Conservation (phyloP, 2,329 filamentous ascomycete genomes). For the Onygenales sp. region DNA sequence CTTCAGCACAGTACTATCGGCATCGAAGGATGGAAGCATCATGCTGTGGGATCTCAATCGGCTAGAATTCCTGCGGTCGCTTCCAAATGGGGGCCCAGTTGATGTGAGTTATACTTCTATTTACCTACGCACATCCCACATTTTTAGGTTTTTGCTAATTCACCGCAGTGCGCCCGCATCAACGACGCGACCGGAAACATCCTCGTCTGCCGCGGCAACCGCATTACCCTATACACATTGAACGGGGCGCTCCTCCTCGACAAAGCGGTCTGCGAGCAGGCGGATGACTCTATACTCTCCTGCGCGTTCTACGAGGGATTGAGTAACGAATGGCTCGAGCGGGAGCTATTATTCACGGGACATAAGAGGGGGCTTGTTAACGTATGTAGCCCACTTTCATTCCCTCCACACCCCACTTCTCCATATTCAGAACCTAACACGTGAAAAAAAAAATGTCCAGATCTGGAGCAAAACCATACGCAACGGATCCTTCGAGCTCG, state of each 20-base stretch:
- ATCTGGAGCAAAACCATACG: slow-evolving; percentile 50
- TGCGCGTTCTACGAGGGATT: slow-evolving; percentile 90
- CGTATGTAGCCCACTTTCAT: slow-evolving; percentile 22
- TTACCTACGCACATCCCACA: not conserved
- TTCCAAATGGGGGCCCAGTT: slow-evolving; percentile 48
- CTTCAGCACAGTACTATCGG: slow-evolving; percentile 79
- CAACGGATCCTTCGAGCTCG: slow-evolving; percentile 62
- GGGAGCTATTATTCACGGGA: slow-evolving; percentile 78
- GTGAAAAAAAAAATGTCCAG: slow-evolving; percentile 17
- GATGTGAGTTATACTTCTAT: slow-evolving; percentile 26
- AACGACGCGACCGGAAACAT: slow-evolving; percentile 90
- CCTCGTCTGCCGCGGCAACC: slow-evolving; percentile 67
- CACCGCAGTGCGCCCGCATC: slow-evolving; percentile 63
- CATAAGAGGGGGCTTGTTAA: slow-evolving; percentile 78
- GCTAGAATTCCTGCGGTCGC: slow-evolving; percentile 70
- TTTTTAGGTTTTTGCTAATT: not conserved
- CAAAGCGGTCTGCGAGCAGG: slow-evolving; percentile 63
- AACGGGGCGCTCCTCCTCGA: slow-evolving; percentile 78
- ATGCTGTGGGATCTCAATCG: slow-evolving; percentile 93
- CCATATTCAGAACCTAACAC: not conserved
- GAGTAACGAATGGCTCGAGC: slow-evolving; percentile 84
- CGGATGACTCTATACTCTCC: slow-evolving; percentile 67
- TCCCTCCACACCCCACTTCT: not conserved
- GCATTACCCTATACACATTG: slow-evolving; percentile 71
- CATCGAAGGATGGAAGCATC: slow-evolving; percentile 69